phyloP scores from a whole-genome alignment of 129 eudicot species.

The Escallonia herrerae region DNA sequence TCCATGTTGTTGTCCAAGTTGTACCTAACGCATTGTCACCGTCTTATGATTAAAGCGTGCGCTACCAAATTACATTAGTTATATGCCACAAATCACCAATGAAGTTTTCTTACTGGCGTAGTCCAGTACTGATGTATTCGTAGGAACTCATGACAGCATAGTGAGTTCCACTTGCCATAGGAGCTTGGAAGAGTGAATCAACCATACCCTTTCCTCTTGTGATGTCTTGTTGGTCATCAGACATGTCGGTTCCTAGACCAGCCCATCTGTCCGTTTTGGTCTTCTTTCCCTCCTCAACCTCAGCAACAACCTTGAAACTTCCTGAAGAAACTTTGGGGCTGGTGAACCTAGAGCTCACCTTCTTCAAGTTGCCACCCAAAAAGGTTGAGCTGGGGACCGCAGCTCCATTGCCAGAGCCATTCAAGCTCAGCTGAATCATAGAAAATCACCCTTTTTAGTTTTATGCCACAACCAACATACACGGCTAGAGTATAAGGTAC shows the following conservation, averaged over 20 bases:
- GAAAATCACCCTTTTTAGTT: not conserved
- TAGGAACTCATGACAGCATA: slow-evolving; percentile 66
- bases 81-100: not conserved
- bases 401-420: slow-evolving; percentile 40
- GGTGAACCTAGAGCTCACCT: slow-evolving; percentile 34
- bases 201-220: slow-evolving; percentile 92
- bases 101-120: slow-evolving; percentile 36
- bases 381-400: slow-evolving; percentile 61
- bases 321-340: slow-evolving; percentile 22
- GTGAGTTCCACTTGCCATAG: slow-evolving; percentile 70
- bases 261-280: slow-evolving; percentile 74
- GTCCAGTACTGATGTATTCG: slow-evolving; percentile 84
- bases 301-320: slow-evolving; percentile 43
- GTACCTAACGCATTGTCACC: slow-evolving; percentile 34
- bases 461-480: no score
- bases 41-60: no score
- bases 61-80: no score
- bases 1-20: slow-evolving; percentile 70
- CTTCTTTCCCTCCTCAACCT: slow-evolving; percentile 47
- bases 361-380: slow-evolving; percentile 72
- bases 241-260: slow-evolving; percentile 56
- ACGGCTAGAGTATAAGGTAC: no score
- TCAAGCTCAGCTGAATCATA: slow-evolving; percentile 53
- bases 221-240: slow-evolving; percentile 96
- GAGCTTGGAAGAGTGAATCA: slow-evolving; percentile 91